Evolutionary conservation across 257 asterid species (phyloP), one percentile per base, ranked within the genome.

Genomic region (Ligustrum vulgare): DNA sequence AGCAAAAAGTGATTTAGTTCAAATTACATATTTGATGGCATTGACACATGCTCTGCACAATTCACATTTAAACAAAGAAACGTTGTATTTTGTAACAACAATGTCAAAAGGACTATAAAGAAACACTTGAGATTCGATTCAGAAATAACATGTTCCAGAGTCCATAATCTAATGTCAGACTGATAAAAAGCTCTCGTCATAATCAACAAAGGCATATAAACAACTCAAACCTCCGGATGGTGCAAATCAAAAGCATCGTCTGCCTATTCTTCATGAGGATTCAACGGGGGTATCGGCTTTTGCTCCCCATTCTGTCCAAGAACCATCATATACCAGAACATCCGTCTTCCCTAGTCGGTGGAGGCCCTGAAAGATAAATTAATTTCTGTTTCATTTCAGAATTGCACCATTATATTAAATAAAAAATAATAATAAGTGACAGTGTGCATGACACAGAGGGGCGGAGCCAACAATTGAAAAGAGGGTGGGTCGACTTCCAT

Each of bases 221-320:
- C 9, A 54, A n/a, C 0, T 54, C 63, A 54, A 54, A 68, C 56
- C 72, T 68, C 47, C 32, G 6, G 7, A 35, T 5, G 13, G 13
- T 37, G 56, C 72, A 37, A 33, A 68, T 36, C 45, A 18, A n/a
- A 68, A 22, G 20, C 22, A 13, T 43, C 63, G 11, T 70, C 58
- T 6, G 25, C 47, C 72, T 37, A 68, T 31, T 28, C 72, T 41
- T 65, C 7, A 43, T 28, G 78, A 74, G 32, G 72, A 39, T 63
- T 65, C 58, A 51, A 64, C 63, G 18, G 78, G 78, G n/a, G 72
- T 63, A 32, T 74, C 78, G 7, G 18, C 33, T 41, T 74, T 67
- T n/a, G 65, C 66, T 74, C 66, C 78, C 78, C 78, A 74, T 74
- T 74, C 78, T 11, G 78, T 74, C 78, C 78, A 74, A 5, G 78